Percentiles rank a stretch among this genome's conserved stretches.
Evolutionary conservation across 345 rosid genomes (phyloP).

Genomic region (Eucalyptus regnans): DNA sequence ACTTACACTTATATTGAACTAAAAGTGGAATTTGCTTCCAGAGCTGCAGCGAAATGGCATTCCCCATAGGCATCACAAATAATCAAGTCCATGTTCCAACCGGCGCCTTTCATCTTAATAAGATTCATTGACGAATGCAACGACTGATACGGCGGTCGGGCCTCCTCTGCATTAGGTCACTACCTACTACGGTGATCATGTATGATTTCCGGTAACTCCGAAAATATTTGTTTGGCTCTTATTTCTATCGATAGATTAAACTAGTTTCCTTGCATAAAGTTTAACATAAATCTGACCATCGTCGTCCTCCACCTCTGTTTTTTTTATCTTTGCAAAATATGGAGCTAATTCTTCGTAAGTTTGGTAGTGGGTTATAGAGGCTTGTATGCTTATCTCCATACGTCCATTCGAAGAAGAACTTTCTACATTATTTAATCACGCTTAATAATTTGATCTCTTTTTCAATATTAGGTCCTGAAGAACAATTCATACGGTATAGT

Average conservation of each 20-base stretch:
- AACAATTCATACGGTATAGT: neutral
- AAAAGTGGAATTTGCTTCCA: neutral
- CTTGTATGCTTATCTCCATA: neutral
- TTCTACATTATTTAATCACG: neutral
- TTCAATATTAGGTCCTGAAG: neutral
- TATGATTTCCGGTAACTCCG: neutral
- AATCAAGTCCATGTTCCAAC: slow-evolving; percentile 14
- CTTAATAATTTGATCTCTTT: neutral
- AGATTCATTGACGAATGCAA: neutral
- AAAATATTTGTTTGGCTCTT: neutral
- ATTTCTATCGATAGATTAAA: neutral
- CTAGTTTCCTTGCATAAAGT: neutral
- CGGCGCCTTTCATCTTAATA: slow-evolving; percentile 1
- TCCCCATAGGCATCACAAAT: slow-evolving; percentile 17
- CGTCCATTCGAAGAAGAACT: neutral
- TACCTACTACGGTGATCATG: slow-evolving; percentile 35
- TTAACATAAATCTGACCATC: neutral
- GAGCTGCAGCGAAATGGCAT: slow-evolving; percentile 44
- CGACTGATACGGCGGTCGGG: neutral
- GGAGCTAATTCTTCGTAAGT: slow-evolving; percentile 17
- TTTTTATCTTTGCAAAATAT: slow-evolving; percentile 11
- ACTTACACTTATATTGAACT: neutral
- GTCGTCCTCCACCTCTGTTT: neutral
- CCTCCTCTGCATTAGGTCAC: slow-evolving; percentile 42
- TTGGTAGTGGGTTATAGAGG: slow-evolving; percentile 24